phyloP scores from a whole-genome alignment of 1,284 basidiomycete genomes.

The Pisolithus thermaeus region DNA sequence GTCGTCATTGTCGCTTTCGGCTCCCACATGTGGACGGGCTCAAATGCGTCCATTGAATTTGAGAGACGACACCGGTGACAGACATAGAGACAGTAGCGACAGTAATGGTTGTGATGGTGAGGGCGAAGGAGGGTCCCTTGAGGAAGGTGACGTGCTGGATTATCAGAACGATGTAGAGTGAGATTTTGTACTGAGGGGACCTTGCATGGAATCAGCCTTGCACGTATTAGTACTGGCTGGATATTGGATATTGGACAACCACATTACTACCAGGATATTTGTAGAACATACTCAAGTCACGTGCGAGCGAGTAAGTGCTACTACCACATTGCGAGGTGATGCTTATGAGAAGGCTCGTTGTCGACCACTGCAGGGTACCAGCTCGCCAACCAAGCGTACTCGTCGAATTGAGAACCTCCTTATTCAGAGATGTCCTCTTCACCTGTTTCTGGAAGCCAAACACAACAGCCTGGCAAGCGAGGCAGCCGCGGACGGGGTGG shows the following conservation, averaged over 20 bases:
- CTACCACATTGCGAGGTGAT: background rate
- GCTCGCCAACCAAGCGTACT: background rate
- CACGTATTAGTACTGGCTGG: too few species aligned
- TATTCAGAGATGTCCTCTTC: conserved; percentile 17
- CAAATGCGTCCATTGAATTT: too few species aligned
- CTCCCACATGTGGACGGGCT: background rate
- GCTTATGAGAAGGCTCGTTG: background rate
- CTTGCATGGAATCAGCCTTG: too few species aligned
- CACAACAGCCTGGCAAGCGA: conserved; percentile 9
- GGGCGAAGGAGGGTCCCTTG: too few species aligned
- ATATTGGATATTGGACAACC: too few species aligned
- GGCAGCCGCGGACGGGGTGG: conserved; percentile 17
- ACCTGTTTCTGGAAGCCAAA: conserved; percentile 6
- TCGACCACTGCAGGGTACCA: too few species aligned
- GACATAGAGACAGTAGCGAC: background rate
- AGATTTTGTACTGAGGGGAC: background rate
- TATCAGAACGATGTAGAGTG: conserved; percentile 22
- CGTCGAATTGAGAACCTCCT: too few species aligned
- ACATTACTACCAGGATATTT: too few species aligned
- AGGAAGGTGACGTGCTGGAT: too few species aligned
- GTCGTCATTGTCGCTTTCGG: background rate
- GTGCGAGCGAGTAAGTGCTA: too few species aligned
- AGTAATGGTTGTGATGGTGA: background rate
- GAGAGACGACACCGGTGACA: background rate
- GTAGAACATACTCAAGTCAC: too few species aligned